Conservation (phyloP, 352 stramenopile species). For the Pythium guiyangense region DNA sequence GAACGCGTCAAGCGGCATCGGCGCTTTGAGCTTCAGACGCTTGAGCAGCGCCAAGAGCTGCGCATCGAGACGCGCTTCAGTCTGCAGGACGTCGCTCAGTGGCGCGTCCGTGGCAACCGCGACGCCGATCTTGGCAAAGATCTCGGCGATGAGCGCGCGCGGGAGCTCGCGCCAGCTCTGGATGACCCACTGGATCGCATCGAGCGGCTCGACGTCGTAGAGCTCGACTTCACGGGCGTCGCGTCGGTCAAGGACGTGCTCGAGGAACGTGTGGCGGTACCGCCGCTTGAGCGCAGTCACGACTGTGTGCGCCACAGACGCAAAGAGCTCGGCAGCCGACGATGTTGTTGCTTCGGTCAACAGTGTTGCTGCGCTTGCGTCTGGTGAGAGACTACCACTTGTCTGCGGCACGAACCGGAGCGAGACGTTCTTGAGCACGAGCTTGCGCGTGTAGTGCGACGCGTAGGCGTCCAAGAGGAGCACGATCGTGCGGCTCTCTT, state of each 20-base stretch:
- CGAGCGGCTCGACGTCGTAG: constrained; percentile 37
- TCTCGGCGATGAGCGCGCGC: constrained; percentile 38
- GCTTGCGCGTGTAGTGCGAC: constrained; percentile 52
- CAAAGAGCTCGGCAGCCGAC: constrained; percentile 21
- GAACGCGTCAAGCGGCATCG: constrained; percentile 50
- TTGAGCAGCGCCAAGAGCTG: constrained; percentile 51
- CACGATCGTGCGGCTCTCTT: constrained; percentile 63
- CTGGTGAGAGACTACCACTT: too few relatives aligned
- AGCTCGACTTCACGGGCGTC: constrained; percentile 31
- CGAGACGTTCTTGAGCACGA: constrained; percentile 58
- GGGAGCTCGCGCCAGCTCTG: constrained; percentile 52
- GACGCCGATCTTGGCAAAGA: constrained; percentile 39
- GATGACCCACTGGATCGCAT: constrained; percentile 59
- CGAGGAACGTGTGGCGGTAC: constrained; percentile 47
- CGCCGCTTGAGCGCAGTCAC: constrained; percentile 46
- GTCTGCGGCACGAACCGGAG: constrained; percentile 34
- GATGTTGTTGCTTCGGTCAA: constrained; percentile 16
- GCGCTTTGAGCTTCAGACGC: constrained; percentile 36
- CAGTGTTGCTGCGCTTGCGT: constrained; percentile 12
- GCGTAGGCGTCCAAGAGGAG: constrained; percentile 58
- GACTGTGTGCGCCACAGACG: constrained; percentile 34
- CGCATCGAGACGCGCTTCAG: constrained; percentile 45
- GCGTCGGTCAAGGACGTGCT: constrained; percentile 33
- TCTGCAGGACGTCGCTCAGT: constrained; percentile 7
- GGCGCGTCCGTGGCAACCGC: neutral